phyloP scores from a whole-genome alignment of 257 asterid species.

The Rauvolfia tetraphylla region DNA sequence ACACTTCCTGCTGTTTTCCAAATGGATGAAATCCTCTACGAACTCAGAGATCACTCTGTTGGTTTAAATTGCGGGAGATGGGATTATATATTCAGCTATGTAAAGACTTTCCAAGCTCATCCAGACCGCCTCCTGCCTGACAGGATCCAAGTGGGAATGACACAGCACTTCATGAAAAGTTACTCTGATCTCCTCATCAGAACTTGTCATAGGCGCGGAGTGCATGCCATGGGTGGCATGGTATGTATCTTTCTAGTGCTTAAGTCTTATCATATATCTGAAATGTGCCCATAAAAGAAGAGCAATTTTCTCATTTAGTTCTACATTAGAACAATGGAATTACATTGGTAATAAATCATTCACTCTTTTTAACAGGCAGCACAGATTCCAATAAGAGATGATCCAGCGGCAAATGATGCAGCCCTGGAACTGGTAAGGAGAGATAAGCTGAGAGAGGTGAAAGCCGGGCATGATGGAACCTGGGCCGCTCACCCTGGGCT shows the following conservation, averaged over 20 bases:
- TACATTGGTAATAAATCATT: not conserved
- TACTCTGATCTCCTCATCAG: constrained; percentile 82
- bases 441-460: constrained; percentile 79
- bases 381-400: constrained; percentile 86
- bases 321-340: not conserved
- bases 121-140: constrained; percentile 88
- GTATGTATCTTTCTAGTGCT: constrained; percentile 25
- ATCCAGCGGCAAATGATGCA: constrained; percentile 75
- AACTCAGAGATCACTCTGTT: constrained; percentile 71
- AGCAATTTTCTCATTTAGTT: not conserved
- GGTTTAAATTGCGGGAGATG: constrained; percentile 96
- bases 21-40: constrained; percentile 86
- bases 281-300: not conserved
- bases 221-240: constrained; percentile 99
- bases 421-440: constrained; percentile 71
- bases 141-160: constrained; percentile 85
- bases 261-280: not conserved
- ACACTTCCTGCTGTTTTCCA: constrained; percentile 97
- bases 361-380: constrained; percentile 60
- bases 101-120: constrained; percentile 86
- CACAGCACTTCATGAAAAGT: constrained; percentile 84
- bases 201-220: constrained; percentile 86
- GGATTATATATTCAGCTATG: constrained; percentile 96
- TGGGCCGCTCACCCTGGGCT: constrained; percentile 99
- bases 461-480: constrained; percentile 95